Base-by-base conservation (phyloP, 2,329 filamentous ascomycete species). In the Paecilomyces sp. region DNA sequence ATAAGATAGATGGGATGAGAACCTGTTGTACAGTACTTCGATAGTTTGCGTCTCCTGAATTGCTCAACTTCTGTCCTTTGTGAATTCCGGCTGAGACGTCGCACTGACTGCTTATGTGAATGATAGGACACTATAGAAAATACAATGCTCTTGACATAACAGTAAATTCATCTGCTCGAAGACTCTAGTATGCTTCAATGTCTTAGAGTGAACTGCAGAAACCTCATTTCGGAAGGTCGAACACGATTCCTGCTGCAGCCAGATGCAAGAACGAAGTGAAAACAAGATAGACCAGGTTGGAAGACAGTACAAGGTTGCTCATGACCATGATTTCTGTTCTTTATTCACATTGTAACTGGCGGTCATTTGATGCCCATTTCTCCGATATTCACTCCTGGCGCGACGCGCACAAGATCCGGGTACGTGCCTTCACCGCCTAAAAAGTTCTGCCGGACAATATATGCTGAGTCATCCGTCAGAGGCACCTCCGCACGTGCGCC, bases 21-120 rank as follows among this genome's bases (percentile, higher is more conserved):
- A 5, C 5, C 31, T 33, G 31, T 33, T 33, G 31, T 33, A 13
- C 47, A 62, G 58, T 63, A 77, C 75, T 57, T 71, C 62, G 30
- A 66, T 62, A 28, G 77, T 64, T 52, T 72, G 63, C 8, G 70
- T 71, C 36, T 52, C 18, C 56, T 62, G 60, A 13, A 7, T 34
- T 25, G 58, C 62, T 3, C 6, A 33, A 7, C 15, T 62, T 63
- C 25, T 22, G 52, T 61, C 57, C 77, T 70, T n/a, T 66, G 70
- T 54, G 77, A 61, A 54, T 67, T 71, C 33, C 67, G 62, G 5
- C 66, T 52, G 15, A 66, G 57, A 56, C 13, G 47, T 15, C 5
- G 47, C 15, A 51, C 8, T 18, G 12, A 51, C 13, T 51, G 15
- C 5, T 7, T 18, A n/a, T 51, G 9, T 11, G 47, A n/a, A 18